Percentiles rank a stretch among this genome's conserved stretches.
Conservation (phyloP, 2,329 filamentous ascomycete genomes). For the Sphaerulina vaccinii region DNA sequence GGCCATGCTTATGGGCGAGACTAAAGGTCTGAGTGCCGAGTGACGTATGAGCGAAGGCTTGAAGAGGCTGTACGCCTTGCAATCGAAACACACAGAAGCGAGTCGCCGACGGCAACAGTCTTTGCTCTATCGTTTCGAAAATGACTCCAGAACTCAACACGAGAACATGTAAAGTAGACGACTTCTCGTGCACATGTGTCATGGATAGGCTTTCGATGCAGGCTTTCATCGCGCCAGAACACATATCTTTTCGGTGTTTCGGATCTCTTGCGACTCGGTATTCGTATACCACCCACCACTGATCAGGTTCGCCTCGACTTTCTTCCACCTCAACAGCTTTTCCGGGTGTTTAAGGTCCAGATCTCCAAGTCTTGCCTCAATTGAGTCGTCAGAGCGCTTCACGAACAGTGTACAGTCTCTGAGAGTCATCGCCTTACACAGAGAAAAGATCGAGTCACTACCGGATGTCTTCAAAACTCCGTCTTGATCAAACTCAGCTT, state of each 20-base stretch:
- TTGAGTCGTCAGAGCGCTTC: conserved; percentile 22
- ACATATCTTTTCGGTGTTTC: conserved; percentile 27
- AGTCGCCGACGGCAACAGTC: too few species aligned
- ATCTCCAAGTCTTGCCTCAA: conserved; percentile 47
- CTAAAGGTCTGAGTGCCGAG: not conserved
- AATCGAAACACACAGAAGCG: too few species aligned
- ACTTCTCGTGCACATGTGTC: not conserved
- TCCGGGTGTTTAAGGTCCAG: conserved; percentile 48
- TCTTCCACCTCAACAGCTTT: conserved; percentile 44
- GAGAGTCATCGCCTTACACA: conserved; percentile 48
- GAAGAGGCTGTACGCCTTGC: too few species aligned
- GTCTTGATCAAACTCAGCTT: conserved; percentile 40
- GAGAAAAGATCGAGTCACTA: conserved; percentile 18
- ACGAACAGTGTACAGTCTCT: conserved; percentile 50
- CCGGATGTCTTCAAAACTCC: conserved; percentile 32
- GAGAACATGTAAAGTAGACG: too few species aligned
- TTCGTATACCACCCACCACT: conserved; percentile 45
- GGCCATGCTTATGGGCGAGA: not conserved
- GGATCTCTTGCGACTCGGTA: conserved; percentile 20
- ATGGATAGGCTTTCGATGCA: too few species aligned
- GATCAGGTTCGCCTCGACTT: conserved; percentile 42
- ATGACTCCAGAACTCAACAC: too few species aligned
- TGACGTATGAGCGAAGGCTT: not conserved
- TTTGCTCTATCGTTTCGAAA: too few species aligned
- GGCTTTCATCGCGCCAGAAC: conserved; percentile 23